phyloP scores from a whole-genome alignment of 148 eudicot genomes.

The Amaranthus hypochondriacus region DNA sequence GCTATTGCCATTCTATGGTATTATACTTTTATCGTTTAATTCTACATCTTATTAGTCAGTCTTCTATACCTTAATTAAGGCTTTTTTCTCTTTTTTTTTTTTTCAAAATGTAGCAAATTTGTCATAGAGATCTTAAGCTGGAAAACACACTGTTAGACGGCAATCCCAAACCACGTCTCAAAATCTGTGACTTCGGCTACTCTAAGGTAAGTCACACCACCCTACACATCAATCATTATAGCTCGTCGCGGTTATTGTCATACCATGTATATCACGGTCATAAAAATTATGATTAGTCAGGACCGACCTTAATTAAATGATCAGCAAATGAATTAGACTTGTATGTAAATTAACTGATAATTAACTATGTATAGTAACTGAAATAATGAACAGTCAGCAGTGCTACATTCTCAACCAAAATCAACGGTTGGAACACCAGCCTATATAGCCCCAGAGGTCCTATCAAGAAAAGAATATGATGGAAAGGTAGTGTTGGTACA shows the following conservation, averaged over 20 bases:
- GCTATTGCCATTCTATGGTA: constrained; percentile 83
- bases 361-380: not conserved
- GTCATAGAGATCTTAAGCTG: constrained; percentile 79
- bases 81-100: not conserved
- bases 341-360: not conserved
- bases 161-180: constrained; percentile 51
- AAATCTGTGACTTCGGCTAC: constrained; percentile 81
- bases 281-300: no score
- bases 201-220: constrained; percentile 43
- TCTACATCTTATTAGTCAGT: no score
- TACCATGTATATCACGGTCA: no score
- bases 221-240: not conserved
- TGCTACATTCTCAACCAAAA: constrained; percentile 75
- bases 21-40: no score
- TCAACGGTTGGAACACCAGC: constrained; percentile 87
- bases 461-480: constrained; percentile 65
- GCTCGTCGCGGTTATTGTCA: no score
- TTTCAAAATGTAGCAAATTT: constrained; percentile 55
- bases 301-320: no score
- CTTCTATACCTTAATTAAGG: not conserved
- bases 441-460: constrained; percentile 78
- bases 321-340: no score
- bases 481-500: constrained; percentile 49
- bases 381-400: constrained; percentile 42
- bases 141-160: constrained; percentile 77